Evolutionary conservation across 148 eudicot genomes (phyloP).

Genomic region (Camellia granthamiana): DNA sequence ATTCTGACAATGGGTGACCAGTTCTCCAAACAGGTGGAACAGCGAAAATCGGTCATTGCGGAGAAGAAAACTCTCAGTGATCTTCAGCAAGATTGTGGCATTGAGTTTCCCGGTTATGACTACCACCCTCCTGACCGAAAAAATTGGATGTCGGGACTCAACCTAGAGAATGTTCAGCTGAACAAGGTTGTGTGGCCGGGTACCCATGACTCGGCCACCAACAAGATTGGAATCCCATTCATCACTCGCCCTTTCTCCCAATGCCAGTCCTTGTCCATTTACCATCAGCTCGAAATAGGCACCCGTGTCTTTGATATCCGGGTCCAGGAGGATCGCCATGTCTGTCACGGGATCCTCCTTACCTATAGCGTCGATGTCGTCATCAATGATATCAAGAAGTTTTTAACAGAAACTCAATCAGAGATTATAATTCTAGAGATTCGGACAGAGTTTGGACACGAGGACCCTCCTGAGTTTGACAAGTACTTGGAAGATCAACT

Average conservation of each 20-base stretch:
- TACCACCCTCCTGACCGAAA: constrained; percentile 62
- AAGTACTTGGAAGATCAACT: constrained; percentile 65
- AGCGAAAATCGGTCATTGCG: constrained; percentile 37
- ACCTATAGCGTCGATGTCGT: constrained; percentile 73
- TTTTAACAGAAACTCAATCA: constrained; percentile 69
- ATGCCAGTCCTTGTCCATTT: constrained; percentile 80
- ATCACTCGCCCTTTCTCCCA: constrained; percentile 86
- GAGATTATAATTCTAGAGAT: constrained; percentile 87
- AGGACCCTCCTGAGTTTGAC: constrained; percentile 81
- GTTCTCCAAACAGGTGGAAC: constrained; percentile 54
- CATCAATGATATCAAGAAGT: constrained; percentile 57
- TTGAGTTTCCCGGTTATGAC: constrained; percentile 63
- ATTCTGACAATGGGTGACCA: constrained; percentile 60
- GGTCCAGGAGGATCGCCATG: constrained; percentile 65
- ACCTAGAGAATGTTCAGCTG: constrained; percentile 46
- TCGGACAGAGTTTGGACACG: constrained; percentile 82
- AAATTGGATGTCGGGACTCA: constrained; percentile 78
- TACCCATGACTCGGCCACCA: constrained; percentile 88
- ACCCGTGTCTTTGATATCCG: constrained; percentile 72
- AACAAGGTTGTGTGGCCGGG: constrained; percentile 90
- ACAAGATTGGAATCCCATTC: constrained; percentile 69
- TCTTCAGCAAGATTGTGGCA: constrained; percentile 48
- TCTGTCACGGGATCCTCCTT: constrained; percentile 80
- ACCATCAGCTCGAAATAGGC: constrained; percentile 69
- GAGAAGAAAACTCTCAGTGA: constrained; percentile 54